Percentiles rank a stretch among this genome's conserved stretches.
These are phyloP conservation scores for Hanseniaspora meyeri DNA, from an alignment of 805 yeast species.

Conservation along the genomic window DNA sequence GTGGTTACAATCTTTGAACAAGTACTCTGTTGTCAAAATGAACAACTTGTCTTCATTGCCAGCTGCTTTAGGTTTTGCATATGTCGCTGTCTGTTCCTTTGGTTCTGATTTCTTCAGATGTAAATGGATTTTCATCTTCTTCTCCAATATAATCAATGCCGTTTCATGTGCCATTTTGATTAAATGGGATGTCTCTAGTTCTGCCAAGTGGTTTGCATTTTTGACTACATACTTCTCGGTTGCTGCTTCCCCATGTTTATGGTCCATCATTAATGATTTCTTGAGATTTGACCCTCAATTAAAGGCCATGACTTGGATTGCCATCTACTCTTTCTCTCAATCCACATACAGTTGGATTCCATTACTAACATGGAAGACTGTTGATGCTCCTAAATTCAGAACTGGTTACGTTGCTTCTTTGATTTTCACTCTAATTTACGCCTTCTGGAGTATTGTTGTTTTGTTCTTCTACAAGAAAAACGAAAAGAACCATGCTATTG, in stretches of 20 bases:
- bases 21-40: conserved; percentile 33
- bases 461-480: conserved; percentile 43
- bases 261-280: conserved; percentile 47
- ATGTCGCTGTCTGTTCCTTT: conserved; percentile 34
- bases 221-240: conserved; percentile 48
- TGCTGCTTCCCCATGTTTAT: conserved; percentile 51
- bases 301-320: conserved; percentile 45
- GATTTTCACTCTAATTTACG: conserved; percentile 35
- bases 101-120: conserved; percentile 41
- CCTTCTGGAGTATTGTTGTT: conserved; percentile 40
- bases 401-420: conserved; percentile 45
- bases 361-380: conserved; percentile 41
- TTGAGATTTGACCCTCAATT: conserved; percentile 45
- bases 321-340: conserved; percentile 46
- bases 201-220: conserved; percentile 57
- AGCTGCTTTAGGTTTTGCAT: conserved; percentile 47
- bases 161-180: conserved; percentile 44
- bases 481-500: conserved; percentile 35
- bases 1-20: conserved; percentile 45
- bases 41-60: conserved; percentile 44
- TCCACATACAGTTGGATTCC: conserved; percentile 50
- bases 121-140: conserved; percentile 42
- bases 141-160: conserved; percentile 43
- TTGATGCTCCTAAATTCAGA: conserved; percentile 43
- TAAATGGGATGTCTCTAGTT: conserved; percentile 44